phyloP scores from a whole-genome alignment of 805 yeast genomes.

The Wickerhamomyces subpelliculosus region DNA sequence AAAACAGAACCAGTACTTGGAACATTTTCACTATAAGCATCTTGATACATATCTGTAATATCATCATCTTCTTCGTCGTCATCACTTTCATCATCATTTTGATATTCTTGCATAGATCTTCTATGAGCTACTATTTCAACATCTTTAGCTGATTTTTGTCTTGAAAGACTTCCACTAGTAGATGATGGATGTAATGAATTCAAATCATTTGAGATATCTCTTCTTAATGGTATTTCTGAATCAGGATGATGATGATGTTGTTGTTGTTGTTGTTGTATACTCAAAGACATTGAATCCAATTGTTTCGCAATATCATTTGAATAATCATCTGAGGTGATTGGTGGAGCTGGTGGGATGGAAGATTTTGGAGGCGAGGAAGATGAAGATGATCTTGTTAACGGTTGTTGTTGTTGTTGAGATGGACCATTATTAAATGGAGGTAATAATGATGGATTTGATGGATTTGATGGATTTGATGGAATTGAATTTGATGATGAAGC shows the following conservation, averaged over 20 bases:
- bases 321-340: background rate
- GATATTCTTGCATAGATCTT: conserved; percentile 19
- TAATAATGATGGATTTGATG: too few species aligned
- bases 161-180: too few species aligned
- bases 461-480: background rate
- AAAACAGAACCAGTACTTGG: too few species aligned
- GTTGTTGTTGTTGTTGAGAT: too few species aligned
- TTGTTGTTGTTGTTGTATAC: too few species aligned
- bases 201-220: too few species aligned
- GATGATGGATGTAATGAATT: background rate
- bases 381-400: too few species aligned
- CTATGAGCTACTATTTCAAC: conserved; percentile 28
- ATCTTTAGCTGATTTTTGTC: conserved; percentile 13
- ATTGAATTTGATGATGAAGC: too few species aligned
- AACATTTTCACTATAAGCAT: conserved; percentile 3
- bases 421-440: background rate
- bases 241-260: too few species aligned
- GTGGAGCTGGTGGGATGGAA: too few species aligned
- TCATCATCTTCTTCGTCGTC: conserved; percentile 24
- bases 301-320: background rate
- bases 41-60: conserved; percentile 17
- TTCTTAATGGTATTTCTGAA: too few species aligned
- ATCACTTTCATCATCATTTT: conserved; percentile 10
- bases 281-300: background rate
- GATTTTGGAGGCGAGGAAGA: too few species aligned